Evolutionary conservation across 176 grass and related monocot genomes (phyloP).

Genomic region (Rhipidocladum racemiflorum): DNA sequence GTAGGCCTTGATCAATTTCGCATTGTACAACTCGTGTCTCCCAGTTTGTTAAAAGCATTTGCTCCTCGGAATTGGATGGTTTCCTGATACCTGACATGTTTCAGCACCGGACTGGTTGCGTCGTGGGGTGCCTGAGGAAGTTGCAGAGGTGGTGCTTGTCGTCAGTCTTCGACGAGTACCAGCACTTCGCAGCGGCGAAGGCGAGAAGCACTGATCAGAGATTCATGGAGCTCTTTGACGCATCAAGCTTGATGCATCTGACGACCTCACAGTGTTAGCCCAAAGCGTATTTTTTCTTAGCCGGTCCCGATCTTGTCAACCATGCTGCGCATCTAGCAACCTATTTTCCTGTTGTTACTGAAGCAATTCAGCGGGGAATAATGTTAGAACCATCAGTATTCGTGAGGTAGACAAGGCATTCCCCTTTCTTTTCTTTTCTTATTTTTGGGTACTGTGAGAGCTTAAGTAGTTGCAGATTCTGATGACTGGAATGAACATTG

Average conservation of each 20-base stretch:
- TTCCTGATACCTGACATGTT: neutral
- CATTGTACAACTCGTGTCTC: neutral
- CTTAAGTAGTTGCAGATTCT: neutral
- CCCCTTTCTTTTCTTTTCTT: neutral
- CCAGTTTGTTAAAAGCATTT: neutral
- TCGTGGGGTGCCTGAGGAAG: slow-evolving; percentile 86
- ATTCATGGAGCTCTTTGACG: slow-evolving; percentile 92
- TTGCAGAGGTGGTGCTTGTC: slow-evolving; percentile 74
- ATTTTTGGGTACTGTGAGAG: neutral
- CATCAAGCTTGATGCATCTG: slow-evolving; percentile 54
- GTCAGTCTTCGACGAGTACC: slow-evolving; percentile 85
- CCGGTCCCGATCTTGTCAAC: slow-evolving; percentile 28
- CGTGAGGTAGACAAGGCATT: neutral
- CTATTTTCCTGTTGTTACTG: slow-evolving; percentile 6
- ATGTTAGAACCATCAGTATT: neutral
- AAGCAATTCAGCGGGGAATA: slow-evolving; percentile 27
- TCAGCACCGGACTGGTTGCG: slow-evolving; percentile 89
- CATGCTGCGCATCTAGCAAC: slow-evolving; percentile 22
- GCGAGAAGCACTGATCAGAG: slow-evolving; percentile 67
- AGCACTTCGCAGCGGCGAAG: slow-evolving; percentile 76
- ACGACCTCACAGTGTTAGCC: slow-evolving; percentile 26
- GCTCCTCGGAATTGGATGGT: neutral
- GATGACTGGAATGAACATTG: neutral
- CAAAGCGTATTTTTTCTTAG: neutral
- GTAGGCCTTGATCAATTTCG: slow-evolving; percentile 21